Conservation (phyloP, 371 early-diverging fungal genomes). For the Phascolomyces articulosus region DNA sequence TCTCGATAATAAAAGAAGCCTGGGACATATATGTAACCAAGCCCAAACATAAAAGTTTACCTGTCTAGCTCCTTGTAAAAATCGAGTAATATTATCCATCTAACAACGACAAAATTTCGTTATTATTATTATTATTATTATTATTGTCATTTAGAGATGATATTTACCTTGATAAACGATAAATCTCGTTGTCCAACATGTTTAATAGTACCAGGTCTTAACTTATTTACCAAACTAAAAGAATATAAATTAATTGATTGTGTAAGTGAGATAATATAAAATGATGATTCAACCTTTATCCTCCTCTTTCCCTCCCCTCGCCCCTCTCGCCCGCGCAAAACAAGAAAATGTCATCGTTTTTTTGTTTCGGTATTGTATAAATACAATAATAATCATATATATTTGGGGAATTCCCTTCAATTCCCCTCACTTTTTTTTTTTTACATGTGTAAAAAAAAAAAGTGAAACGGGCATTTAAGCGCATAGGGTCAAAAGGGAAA, state of each 20-base stretch:
- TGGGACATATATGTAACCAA: no score
- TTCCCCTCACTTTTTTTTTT: conserved; percentile 7
- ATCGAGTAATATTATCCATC: conserved; percentile 86
- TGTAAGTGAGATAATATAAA: no score
- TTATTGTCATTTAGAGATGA: neutral
- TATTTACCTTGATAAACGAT: conserved; percentile 42
- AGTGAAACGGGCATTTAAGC: neutral
- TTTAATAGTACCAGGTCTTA: conserved; percentile 49
- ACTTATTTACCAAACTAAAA: conserved; percentile 46
- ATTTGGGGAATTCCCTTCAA: neutral
- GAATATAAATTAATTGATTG: no score
- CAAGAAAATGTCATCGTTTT: no score
- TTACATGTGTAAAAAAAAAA: neutral
- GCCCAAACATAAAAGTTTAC: conserved; percentile 20
- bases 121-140: neutral
- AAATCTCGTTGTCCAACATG: conserved; percentile 48
- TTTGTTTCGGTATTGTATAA: no score
- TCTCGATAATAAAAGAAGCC: no score
- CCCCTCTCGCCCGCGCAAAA: no score
- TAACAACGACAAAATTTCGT: conserved; percentile 16
- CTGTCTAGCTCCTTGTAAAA: conserved; percentile 64
- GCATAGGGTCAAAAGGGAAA: neutral
- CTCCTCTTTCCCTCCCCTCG: no score
- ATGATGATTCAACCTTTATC: neutral
- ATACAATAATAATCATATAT: no score